Conservation (phyloP, 345 rosid genomes). For the Luvunga scandens region DNA sequence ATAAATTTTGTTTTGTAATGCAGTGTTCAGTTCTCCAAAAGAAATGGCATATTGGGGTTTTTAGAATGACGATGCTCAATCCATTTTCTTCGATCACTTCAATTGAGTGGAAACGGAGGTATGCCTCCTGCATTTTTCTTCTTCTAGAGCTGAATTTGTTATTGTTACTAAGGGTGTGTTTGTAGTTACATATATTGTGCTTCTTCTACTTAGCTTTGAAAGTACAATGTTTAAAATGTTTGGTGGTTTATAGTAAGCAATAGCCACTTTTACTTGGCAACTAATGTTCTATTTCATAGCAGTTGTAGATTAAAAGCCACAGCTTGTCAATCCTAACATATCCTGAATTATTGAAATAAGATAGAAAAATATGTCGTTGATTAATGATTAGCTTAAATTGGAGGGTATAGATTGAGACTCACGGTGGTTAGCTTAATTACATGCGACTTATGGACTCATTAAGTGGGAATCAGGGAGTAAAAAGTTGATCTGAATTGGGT, state of each 20-base stretch:
- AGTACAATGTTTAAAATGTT: not conserved
- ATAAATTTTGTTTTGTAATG: not conserved
- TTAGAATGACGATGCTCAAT: constrained; percentile 16
- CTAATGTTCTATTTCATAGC: not conserved
- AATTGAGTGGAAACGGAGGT: constrained; percentile 34
- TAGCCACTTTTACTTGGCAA: not conserved
- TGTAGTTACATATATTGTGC: too few species aligned
- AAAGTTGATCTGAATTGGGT: not conserved
- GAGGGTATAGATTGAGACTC: not conserved
- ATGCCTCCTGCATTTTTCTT: not conserved
- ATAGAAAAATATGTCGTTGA: not conserved
- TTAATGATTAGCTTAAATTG: too few species aligned
- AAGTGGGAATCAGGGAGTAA: not conserved
- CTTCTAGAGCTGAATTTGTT: too few species aligned
- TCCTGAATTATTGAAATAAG: not conserved
- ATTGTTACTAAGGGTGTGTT: too few species aligned
- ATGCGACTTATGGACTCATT: not conserved
- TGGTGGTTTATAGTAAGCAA: too few species aligned
- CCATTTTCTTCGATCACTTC: constrained; percentile 13
- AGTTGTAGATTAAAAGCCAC: not conserved
- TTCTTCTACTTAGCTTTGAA: not conserved
- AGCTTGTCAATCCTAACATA: not conserved
- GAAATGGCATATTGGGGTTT: constrained; percentile 24
- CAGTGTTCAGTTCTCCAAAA: constrained; percentile 30
- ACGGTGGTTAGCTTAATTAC: not conserved